Percentiles rank a stretch among this genome's conserved stretches.
phyloP scores from a whole-genome alignment of 768 basidiomycete species.

The Lepiota brunneoincarnata region DNA sequence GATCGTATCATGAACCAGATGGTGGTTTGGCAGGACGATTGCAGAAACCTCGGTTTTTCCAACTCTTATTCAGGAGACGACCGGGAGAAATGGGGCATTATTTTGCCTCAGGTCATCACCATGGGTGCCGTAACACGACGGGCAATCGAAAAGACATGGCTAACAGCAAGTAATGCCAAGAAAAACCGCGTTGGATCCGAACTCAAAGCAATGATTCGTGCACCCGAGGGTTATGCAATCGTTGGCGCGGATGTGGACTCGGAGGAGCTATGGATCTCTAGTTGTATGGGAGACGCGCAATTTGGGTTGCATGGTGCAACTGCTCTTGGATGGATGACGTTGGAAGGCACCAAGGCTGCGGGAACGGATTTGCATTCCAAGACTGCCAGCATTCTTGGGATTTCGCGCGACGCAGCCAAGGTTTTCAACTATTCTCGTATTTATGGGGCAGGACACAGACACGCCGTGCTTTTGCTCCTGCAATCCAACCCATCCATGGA shows the following conservation, averaged over 20 bases:
- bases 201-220: conserved; percentile 95
- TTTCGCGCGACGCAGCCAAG: conserved; percentile 93
- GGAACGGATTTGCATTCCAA: conserved; percentile 97
- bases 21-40: conserved; percentile 76
- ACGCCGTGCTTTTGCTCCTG: conserved; percentile 83
- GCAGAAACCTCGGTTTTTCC: conserved; percentile 51
- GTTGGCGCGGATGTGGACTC: conserved; percentile 99
- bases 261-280: conserved; percentile 98
- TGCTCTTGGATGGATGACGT: conserved; percentile 98
- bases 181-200: conserved; percentile 97
- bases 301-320: conserved; percentile 96
- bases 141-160: conserved; percentile 97
- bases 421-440: conserved; percentile 99
- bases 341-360: conserved; percentile 92
- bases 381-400: conserved; percentile 89
- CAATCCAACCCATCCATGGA: conserved; percentile 83
- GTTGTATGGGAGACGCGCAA: conserved; percentile 97
- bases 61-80: conserved; percentile 13
- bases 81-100: conserved; percentile 75
- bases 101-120: conserved; percentile 92
- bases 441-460: conserved; percentile 96
- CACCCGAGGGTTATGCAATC: conserved; percentile 89
- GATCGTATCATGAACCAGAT: conserved; percentile 92
- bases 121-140: conserved; percentile 99
- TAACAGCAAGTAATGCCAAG: conserved; percentile 98